Evolutionary conservation across 768 basidiomycete genomes (phyloP), one percentile per base, ranked within the genome.

Genomic region (Russula foetens): DNA sequence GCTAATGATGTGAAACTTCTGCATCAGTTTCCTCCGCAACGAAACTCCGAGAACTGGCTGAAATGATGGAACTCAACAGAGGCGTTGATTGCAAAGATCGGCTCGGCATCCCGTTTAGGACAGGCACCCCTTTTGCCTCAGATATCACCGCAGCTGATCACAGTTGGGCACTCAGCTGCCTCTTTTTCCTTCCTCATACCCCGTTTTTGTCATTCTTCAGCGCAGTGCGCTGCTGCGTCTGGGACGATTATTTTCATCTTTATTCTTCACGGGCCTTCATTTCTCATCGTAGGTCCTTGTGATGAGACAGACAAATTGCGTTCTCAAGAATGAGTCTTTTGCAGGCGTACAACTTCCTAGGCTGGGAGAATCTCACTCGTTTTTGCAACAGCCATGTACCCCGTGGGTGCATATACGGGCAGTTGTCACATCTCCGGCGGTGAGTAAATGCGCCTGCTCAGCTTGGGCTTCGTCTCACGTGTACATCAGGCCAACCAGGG

Each of bases 161-260:
- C n/a, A 35, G 11, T 35, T 35, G 2, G 35, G 35, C 35, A 6
- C 14, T 35, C 35, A 2, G 2, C 9, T 14, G 11, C 28, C 24
- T 21, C 19, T 28, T 19, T 52, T 15, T 39, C 38, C 3, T 38
- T 15, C 15, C 26, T 5, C 9, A 21, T 19, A 17, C 19, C 4
- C 15, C 44, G 28, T 29, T 8, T 41, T 28, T 43, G 3, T 33
- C 26, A 17, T 39, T 38, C 14, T 47, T 51, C 50, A 43, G 59
- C 45, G 63, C 59, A 12, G 63, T 23, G 60, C 63, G 63, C 59
- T 57, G 55, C 54, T 50, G 38, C 59, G n/a, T 44, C 12, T 46
- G 5, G 48, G 17, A 55, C 52, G 46, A 46, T 15, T 43, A 29
- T 39, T 15, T 14, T 48, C 39, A 35, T 56, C 58, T 14, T 65